Percentiles rank a stretch among this genome's conserved stretches.
Evolutionary conservation across 2,329 filamentous ascomycete species (phyloP).

Genomic region (Hypoxylon rubiginosum): DNA sequence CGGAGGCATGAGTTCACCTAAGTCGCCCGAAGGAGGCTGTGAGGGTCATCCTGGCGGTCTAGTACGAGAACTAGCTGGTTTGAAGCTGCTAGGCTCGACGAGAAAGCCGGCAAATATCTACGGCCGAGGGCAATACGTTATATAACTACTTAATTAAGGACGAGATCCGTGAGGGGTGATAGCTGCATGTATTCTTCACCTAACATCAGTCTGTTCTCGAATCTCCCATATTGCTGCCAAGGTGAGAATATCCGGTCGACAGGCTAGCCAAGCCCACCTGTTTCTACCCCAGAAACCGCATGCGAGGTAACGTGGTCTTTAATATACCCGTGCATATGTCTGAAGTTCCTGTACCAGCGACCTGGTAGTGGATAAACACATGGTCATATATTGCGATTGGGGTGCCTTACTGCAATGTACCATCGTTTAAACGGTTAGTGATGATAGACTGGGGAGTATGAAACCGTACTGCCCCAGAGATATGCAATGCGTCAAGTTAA

Average conservation of each 20-base stretch:
- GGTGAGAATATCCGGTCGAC: constrained; percentile 22
- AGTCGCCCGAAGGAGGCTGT: neutral
- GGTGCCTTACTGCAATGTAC: constrained; percentile 3
- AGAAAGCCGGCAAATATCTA: neutral
- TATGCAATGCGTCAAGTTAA: constrained; percentile 6
- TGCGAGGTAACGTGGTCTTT: constrained; percentile 11
- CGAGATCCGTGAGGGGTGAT: constrained; percentile 10
- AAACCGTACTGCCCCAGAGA: constrained; percentile 5
- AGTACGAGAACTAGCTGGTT: neutral
- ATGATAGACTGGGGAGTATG: constrained; percentile 10
- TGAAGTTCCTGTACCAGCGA: constrained; percentile 12
- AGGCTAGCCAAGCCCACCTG: neutral
- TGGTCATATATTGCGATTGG: constrained; percentile 14
- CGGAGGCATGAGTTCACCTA: neutral
- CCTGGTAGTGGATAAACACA: constrained; percentile 23
- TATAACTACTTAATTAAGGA: neutral
- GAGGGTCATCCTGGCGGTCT: neutral
- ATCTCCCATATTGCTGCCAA: constrained; percentile 22
- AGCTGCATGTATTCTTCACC: neutral
- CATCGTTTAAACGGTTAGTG: constrained; percentile 7
- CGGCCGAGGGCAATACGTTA: neutral
- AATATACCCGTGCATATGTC: constrained; percentile 12
- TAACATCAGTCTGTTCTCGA: constrained; percentile 3
- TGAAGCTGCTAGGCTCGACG: neutral
- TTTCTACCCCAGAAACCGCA: constrained; percentile 5